Conservation (phyloP, 2,329 filamentous ascomycete genomes). For the Emmonsia crescens region DNA sequence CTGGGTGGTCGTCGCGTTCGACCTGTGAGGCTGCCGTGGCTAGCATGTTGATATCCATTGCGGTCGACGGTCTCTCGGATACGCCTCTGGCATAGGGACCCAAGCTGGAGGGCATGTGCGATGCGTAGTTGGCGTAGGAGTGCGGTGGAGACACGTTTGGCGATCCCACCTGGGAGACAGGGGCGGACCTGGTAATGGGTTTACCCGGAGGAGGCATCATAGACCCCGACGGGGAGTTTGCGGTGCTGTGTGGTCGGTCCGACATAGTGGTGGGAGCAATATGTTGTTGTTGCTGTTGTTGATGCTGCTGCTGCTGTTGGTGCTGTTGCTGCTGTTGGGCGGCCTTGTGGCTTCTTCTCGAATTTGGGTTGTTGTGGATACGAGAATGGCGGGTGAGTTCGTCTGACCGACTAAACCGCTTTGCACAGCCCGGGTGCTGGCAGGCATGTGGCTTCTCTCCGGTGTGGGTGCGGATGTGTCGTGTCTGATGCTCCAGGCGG, state of each 20-base stretch:
- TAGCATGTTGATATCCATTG: constrained; percentile 56
- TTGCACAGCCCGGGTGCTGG: constrained; percentile 89
- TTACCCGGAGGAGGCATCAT: constrained; percentile 74
- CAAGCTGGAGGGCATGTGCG: constrained; percentile 47
- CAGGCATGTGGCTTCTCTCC: constrained; percentile 97
- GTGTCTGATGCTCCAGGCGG: constrained; percentile 84
- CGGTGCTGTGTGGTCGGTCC: constrained; percentile 21
- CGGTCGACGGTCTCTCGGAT: constrained; percentile 39
- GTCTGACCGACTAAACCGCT: constrained; percentile 92
- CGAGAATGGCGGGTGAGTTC: constrained; percentile 93
- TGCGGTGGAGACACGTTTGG: constrained; percentile 93
- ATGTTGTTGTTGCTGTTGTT: constrained; percentile 43
- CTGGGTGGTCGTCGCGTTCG: constrained; percentile 48
- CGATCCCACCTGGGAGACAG: constrained; percentile 75
- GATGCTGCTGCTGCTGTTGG: constrained; percentile 36
- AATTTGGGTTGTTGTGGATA: constrained; percentile 99
- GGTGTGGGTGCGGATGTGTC: constrained; percentile 92
- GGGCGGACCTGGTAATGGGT: constrained; percentile 77
- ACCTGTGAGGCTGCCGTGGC: constrained; percentile 58
- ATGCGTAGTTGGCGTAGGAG: constrained; percentile 58
- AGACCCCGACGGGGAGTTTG: constrained; percentile 39
- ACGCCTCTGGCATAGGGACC: constrained; percentile 42
- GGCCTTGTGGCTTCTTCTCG: constrained; percentile 80
- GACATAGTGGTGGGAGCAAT: constrained; percentile 28
- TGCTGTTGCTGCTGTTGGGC: constrained; percentile 28